Base-by-base conservation (phyloP, 805 yeast species). In the Candida glaebosa region DNA sequence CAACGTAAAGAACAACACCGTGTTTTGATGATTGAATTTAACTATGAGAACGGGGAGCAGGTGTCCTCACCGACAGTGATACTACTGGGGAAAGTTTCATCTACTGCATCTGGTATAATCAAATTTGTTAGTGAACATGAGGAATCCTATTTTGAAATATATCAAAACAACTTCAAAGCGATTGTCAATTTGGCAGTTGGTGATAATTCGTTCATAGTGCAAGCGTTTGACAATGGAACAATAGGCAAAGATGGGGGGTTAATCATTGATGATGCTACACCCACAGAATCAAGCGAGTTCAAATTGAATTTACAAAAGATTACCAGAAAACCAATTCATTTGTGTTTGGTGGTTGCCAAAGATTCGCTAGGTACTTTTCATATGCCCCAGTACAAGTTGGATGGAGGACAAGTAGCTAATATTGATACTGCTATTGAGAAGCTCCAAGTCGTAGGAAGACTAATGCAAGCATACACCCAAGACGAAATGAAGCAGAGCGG, bases 391-490 rank as follows among this genome's bases (percentile, higher is more conserved):
- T 69, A 75, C 47, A 73, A 69, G 39, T 47, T 52, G 7, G 49
- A 57, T 16, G 59, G 69, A 22, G 73, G 72, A 1, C 93, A 86
- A 50, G 83, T 81, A 2, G 81, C 86, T 46, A 78, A 72, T 12
- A 50, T 90, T 17, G 81, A 81, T n/a, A 58, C 81, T 4, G 96
- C 96, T 1, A 65, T 85, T 15, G 70, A 67, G 48, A 87, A 87
- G 57, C 58, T 91, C 48, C 78, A 93, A 52, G 78, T 88, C 45
- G 96, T 87, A 3, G 95, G 85, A 3, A 73, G 96, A 51, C 61
- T 90, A 61, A 87, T 88, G 95, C 91, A 87, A 53, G 95, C 96
- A 0, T 90, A 77, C 60, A 90, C 97, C 0, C 81, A 80, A 52
- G 97, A 90, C 51, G 96, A 89, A 56, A 87, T 91, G 95, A 61